Base-by-base conservation (phyloP, 2,329 filamentous ascomycete species). In the Colletotrichum sansevieriae region DNA sequence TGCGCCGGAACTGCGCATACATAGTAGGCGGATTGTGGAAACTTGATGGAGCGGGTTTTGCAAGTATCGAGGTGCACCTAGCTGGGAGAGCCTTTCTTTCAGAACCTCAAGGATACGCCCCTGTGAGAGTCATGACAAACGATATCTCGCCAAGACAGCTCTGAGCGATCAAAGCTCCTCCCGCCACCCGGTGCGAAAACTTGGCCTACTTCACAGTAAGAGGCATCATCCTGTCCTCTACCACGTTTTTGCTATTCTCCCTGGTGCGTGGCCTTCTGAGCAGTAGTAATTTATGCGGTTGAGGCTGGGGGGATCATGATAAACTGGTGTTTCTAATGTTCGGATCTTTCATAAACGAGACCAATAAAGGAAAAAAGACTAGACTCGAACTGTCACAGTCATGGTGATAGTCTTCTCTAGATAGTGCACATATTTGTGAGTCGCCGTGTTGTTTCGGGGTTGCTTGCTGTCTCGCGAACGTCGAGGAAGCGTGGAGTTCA, bases 151-250 rank as follows among this genome's bases (percentile, higher is more conserved):
- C 57, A 20, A 51, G 35, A 60, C 18, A 51, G 44, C 44, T 37
- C 43, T 22, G 18, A n/a, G 57, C n/a, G 44, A 51, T 60, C 44
- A 60, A 60, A 60, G 57, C 57, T 60, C 57, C 54, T 49, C 43
- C 56, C 57, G 41, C 57, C 18, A 49, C 13, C 44, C 33, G 43
- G 13, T 35, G 22, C 4, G 18, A 18, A 35, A 49, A 51, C 18
- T 29, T 35, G 20, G 8, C 29, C 18, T 13, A 18, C 18, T 18
- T 18, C 18, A 18, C 18, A 18, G 18, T 18, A n/a, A n/a, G 13
- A 29, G 49, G 44, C 44, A 60, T 60, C 11, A 51, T 49, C 57
- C 57, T 39, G 22, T 22, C 4, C 22, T 4, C 22, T 22, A 22
- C 22, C 22, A 22, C 22, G 22, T 22, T 22, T 22, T 22, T 22